Evolutionary conservation across 78 protist species (phyloP).

Genomic region (Dictyostelium purpureum): DNA sequence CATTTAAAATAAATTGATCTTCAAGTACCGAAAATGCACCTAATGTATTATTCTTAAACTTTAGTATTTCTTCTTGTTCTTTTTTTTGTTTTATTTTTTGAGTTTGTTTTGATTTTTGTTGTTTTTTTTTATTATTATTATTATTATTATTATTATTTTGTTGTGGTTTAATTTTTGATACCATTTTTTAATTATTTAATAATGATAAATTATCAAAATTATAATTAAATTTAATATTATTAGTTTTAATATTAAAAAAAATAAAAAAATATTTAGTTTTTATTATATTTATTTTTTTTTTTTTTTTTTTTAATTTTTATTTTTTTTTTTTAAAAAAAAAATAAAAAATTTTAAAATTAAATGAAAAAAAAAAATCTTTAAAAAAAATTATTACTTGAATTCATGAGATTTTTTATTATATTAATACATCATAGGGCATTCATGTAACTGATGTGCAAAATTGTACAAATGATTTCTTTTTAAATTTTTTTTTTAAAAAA

Average conservation of each 20-base stretch:
- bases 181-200: no score
- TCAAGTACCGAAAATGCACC: constrained; percentile 19
- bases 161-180: no score
- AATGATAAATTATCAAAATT: no score
- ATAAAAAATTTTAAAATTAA: not conserved
- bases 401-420: no score
- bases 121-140: not conserved
- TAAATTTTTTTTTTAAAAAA: not conserved
- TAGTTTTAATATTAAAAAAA: not conserved
- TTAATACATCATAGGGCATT: no score
- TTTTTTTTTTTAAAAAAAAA: not conserved
- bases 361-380: not conserved
- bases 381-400: no score
- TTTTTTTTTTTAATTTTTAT: not conserved
- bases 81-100: not conserved
- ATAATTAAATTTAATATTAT: no score
- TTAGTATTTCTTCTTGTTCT: constrained; percentile 10
- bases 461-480: not conserved
- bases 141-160: not conserved
- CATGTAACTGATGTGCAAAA: no score
- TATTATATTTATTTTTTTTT: no score
- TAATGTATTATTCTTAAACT: constrained; percentile 31
- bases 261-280: no score
- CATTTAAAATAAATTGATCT: constrained; percentile 28
- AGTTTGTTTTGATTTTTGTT: not conserved